These are phyloP conservation scores for Psidium guajava DNA, from an alignment of 345 rosid species.

Conservation along the genomic window DNA sequence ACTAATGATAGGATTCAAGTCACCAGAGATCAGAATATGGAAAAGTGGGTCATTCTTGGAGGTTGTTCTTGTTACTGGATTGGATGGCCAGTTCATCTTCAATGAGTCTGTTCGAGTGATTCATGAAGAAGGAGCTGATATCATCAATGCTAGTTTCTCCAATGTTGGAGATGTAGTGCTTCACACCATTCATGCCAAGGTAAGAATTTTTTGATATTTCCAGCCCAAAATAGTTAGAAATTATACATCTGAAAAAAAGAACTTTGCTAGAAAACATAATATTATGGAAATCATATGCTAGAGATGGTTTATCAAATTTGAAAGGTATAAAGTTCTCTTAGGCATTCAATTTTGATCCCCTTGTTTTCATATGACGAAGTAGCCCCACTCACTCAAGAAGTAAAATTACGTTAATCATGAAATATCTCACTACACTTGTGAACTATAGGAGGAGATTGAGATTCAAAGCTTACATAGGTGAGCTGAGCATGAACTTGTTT, in stretches of 20 bases:
- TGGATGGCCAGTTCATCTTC: conserved; percentile 14
- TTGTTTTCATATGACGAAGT: not conserved
- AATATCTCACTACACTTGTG: not conserved
- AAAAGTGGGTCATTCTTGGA: conserved; percentile 1
- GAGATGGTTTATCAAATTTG: not conserved
- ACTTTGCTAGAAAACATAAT: not conserved
- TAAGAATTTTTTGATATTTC: not conserved
- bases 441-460: not conserved
- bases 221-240: not conserved
- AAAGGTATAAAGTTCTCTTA: not conserved
- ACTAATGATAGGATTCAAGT: not conserved
- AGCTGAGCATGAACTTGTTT: not conserved
- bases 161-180: conserved; percentile 8
- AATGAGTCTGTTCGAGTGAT: conserved; percentile 28
- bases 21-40: not conserved
- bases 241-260: not conserved
- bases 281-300: not conserved
- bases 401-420: not conserved
- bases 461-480: not conserved
- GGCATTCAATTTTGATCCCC: not conserved
- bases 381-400: not conserved
- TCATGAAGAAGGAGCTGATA: conserved; percentile 28
- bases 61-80: conserved; percentile 28
- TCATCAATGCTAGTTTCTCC: conserved; percentile 24
- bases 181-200: conserved; percentile 33